Evolutionary conservation across 192 early-diverging fungal species (phyloP).

Genomic region (Rhizoclosmatium sp.): DNA sequence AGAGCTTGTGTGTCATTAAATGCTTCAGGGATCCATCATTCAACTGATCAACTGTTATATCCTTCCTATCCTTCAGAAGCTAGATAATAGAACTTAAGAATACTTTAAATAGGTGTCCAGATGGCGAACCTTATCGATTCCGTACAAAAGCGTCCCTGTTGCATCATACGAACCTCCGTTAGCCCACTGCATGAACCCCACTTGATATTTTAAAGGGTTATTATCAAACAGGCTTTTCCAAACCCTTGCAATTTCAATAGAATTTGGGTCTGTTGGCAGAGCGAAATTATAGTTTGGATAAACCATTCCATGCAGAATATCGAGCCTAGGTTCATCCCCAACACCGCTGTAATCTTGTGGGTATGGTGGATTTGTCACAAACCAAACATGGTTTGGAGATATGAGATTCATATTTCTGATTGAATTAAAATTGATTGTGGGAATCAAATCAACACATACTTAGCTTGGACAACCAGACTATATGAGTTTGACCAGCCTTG

Average conservation of each 20-base stretch:
- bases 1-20: background rate
- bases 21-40: background rate
- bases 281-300: background rate
- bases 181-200: background rate
- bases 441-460: background rate
- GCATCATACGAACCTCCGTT: slow-evolving; percentile 6
- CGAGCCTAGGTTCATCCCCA: background rate
- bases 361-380: slow-evolving; percentile 17
- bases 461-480: background rate
- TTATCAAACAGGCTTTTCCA: background rate
- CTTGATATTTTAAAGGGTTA: slow-evolving; percentile 1
- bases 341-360: slow-evolving; percentile 12
- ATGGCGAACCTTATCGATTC: background rate
- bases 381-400: slow-evolving; percentile 9
- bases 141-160: slow-evolving; percentile 1
- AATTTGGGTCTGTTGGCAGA: background rate
- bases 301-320: slow-evolving; percentile 3
- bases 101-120: background rate
- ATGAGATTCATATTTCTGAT: background rate
- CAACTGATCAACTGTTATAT: too few relatives aligned
- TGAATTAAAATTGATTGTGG: background rate
- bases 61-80: background rate
- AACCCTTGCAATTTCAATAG: background rate
- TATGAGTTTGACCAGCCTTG: slow-evolving; percentile 1
- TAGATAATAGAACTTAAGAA: background rate